phyloP scores from a whole-genome alignment of 2,329 filamentous ascomycete species.

The Ophiostoma novo-ulmi region DNA sequence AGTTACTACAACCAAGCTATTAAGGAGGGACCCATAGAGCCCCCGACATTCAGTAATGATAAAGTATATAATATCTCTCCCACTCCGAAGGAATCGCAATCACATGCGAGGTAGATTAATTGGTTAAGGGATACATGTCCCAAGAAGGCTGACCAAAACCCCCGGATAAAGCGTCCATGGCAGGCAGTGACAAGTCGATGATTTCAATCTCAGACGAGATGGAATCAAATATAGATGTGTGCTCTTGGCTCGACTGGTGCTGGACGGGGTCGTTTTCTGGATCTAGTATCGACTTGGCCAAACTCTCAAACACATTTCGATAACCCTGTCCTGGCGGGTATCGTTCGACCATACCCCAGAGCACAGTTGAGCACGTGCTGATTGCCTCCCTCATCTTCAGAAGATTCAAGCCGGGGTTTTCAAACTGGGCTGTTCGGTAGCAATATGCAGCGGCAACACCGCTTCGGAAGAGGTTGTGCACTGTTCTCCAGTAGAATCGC shows the following conservation, averaged over 20 bases:
- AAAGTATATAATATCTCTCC: no score
- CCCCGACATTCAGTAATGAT: no score
- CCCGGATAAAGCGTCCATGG: background rate
- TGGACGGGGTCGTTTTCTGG: background rate
- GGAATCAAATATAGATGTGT: background rate
- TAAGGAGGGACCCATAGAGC: no score
- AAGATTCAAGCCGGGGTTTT: background rate
- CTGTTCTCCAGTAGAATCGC: background rate
- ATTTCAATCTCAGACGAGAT: background rate
- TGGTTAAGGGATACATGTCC: background rate
- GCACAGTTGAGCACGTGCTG: background rate
- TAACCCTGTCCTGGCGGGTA: background rate
- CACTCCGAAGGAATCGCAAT: background rate
- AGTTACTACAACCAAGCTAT: no score
- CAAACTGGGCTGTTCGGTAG: background rate
- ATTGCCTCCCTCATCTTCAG: background rate
- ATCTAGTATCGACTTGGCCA: background rate
- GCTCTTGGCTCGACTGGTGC: background rate
- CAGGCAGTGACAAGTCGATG: background rate
- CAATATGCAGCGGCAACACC: background rate
- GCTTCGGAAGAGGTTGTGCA: background rate
- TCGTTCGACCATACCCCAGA: constrained; percentile 1
- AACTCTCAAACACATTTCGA: background rate
- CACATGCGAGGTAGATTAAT: background rate
- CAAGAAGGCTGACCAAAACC: background rate